Evolutionary conservation across 2,329 filamentous ascomycete genomes (phyloP).

Genomic region (Colletotrichum gigasporum): DNA sequence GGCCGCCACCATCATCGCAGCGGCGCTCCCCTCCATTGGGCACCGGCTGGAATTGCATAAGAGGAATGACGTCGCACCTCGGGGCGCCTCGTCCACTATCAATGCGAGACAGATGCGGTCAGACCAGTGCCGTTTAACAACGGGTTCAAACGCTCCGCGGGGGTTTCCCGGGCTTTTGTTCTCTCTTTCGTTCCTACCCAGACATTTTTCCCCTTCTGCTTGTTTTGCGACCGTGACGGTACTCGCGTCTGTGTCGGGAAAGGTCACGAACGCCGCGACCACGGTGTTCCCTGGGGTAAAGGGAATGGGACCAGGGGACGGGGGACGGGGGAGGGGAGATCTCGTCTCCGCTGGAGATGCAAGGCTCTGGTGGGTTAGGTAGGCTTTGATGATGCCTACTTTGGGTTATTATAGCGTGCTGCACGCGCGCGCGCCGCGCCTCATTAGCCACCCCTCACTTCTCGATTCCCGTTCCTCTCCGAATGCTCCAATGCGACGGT

Average conservation of each 20-base stretch:
- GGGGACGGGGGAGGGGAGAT: neutral
- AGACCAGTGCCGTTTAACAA: conserved; percentile 11
- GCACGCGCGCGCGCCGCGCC: too few relatives aligned
- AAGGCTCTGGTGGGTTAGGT: neutral
- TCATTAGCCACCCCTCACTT: conserved; percentile 9
- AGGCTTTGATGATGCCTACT: neutral
- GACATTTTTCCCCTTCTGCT: neutral
- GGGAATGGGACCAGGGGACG: too few relatives aligned
- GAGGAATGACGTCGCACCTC: conserved; percentile 28
- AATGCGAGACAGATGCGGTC: conserved; percentile 30
- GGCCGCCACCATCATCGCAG: neutral
- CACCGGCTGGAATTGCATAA: conserved; percentile 3
- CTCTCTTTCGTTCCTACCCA: neutral
- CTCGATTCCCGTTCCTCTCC: neutral
- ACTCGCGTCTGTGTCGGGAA: neutral
- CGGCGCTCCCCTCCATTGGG: neutral
- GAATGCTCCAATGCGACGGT: neutral
- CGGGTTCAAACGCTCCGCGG: conserved; percentile 8
- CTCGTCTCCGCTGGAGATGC: neutral
- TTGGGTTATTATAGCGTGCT: neutral
- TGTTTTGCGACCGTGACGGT: neutral
- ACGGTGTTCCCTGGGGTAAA: conserved; percentile 6
- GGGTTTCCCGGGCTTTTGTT: neutral
- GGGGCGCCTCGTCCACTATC: conserved; percentile 20
- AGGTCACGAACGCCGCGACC: conserved; percentile 6